Evolutionary conservation across 768 basidiomycete genomes (phyloP), one percentile per base, ranked within the genome.

Genomic region (Rhodotorula graminis): DNA sequence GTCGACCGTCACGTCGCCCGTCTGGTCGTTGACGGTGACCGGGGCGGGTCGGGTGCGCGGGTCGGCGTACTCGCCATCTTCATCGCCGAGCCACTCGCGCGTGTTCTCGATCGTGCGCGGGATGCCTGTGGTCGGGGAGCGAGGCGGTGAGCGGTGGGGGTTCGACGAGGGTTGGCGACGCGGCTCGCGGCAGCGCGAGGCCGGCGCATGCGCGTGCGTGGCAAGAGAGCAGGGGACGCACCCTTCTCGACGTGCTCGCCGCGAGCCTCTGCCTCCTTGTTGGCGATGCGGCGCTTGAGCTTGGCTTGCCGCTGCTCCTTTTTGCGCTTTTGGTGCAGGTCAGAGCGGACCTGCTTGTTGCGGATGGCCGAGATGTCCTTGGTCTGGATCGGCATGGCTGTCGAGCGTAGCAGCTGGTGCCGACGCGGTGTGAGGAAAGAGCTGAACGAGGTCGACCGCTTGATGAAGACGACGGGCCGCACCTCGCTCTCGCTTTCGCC

Each of bases 41-140:
- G 69, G 66, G 5, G 75, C 75, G 19, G 75, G 75, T 23, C 75
- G 72, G 2, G 75, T 76, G 15, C 75, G 71, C 16, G 75, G 60
- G 49, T 76, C 75, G 33, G 60, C 60, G 29, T 70, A 72, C 44
- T 76, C 75, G 44, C 73, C 69, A 14, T 64, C 67, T 10, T 72
- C 77, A 19, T 72, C 77, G 18, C 78, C 78, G 29, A 79, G 59
- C 77, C 87, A 90, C 81, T 94, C 89, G 72, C 94, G 88, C 71
- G 88, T 90, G 80, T 97, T 98, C 79, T 99, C 96, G 33, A 97
- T 86, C 0, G 96, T 99, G 29, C 78, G 70, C 23, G 75, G 70
- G 59, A 70, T 68, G 31, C 72, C 75, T 76, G 50, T 37, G 57
- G 37, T 14, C 14, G 37, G 31, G 27, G n/a, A n/a, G 56, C 46